phyloP scores from a whole-genome alignment of 257 asterid species.

The Ilex aquifolium region DNA sequence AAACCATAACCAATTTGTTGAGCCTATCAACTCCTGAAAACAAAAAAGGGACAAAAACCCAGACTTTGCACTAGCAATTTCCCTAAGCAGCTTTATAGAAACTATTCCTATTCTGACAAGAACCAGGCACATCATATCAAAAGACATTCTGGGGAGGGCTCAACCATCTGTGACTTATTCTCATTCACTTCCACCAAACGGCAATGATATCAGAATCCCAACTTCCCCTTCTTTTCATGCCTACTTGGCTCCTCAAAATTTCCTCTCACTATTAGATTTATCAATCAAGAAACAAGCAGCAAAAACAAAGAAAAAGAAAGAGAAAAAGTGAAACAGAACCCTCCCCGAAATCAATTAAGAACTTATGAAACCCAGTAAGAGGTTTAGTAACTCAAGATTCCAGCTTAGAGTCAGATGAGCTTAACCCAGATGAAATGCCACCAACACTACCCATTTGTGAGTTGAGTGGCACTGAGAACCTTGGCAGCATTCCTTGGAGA shows the following conservation, averaged over 20 bases:
- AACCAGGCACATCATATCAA: neutral
- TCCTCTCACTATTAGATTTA: neutral
- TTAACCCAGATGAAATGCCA: slow-evolving; percentile 45
- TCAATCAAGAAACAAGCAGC: slow-evolving; percentile 16
- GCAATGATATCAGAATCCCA: neutral
- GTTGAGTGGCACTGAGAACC: slow-evolving; percentile 34
- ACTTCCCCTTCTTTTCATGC: neutral
- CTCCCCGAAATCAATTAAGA: too few relatives aligned
- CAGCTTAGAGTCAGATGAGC: slow-evolving; percentile 47
- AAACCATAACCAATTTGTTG: too few relatives aligned
- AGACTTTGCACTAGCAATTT: too few relatives aligned
- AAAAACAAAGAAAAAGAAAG: too few relatives aligned
- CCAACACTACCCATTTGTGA: slow-evolving; percentile 34
- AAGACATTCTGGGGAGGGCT: neutral
- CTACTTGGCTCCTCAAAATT: neutral
- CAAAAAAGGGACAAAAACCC: too few relatives aligned
- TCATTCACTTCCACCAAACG: slow-evolving; percentile 27
- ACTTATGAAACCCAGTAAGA: slow-evolving; percentile 16
- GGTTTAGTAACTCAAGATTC: slow-evolving; percentile 35
- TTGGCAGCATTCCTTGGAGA: slow-evolving; percentile 33
- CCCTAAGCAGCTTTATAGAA: too few relatives aligned
- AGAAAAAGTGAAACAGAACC: slow-evolving; percentile 11
- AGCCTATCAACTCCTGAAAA: too few relatives aligned
- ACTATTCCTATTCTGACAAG: too few relatives aligned
- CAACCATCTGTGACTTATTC: slow-evolving; percentile 36